phyloP scores from a whole-genome alignment of 2,329 filamentous ascomycete species.

The Leptographium procerum region DNA sequence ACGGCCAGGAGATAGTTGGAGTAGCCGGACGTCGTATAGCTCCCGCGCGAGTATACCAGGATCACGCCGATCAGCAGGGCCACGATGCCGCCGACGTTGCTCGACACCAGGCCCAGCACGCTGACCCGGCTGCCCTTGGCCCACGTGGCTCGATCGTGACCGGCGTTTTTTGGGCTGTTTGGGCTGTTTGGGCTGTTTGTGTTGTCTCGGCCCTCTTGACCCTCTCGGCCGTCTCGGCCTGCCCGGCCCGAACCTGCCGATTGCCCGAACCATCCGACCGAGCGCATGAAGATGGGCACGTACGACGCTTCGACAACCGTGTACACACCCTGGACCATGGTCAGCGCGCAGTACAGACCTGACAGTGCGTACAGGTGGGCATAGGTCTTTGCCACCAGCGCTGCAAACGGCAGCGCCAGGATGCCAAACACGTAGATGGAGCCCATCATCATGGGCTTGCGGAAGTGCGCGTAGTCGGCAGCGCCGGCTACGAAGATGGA shows the following conservation, averaged over 20 bases:
- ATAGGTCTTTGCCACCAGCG: background rate
- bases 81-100: constrained; percentile 3
- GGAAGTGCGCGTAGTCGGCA: constrained; percentile 1
- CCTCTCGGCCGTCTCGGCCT: too few species aligned
- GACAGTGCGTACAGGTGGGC: background rate
- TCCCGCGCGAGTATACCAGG: background rate
- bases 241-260: too few species aligned
- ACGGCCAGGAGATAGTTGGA: constrained; percentile 2
- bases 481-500: constrained; percentile 3
- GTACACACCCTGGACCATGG: constrained; percentile 3
- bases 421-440: constrained; percentile 5
- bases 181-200: too few species aligned
- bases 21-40: constrained; percentile 1
- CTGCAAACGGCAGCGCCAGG: constrained; percentile 4
- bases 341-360: constrained; percentile 3
- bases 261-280: background rate
- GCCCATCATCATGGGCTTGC: constrained; percentile 6
- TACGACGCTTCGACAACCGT: constrained; percentile 4
- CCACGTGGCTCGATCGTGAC: background rate
- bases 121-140: constrained; percentile 4
- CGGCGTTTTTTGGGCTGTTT: too few species aligned
- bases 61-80: constrained; percentile 5
- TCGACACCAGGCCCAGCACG: constrained; percentile 1
- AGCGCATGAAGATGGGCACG: constrained; percentile 6
- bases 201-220: too few species aligned